Evolutionary conservation across 805 yeast species (phyloP).

Genomic region (Saturnispora serradocipensis): DNA sequence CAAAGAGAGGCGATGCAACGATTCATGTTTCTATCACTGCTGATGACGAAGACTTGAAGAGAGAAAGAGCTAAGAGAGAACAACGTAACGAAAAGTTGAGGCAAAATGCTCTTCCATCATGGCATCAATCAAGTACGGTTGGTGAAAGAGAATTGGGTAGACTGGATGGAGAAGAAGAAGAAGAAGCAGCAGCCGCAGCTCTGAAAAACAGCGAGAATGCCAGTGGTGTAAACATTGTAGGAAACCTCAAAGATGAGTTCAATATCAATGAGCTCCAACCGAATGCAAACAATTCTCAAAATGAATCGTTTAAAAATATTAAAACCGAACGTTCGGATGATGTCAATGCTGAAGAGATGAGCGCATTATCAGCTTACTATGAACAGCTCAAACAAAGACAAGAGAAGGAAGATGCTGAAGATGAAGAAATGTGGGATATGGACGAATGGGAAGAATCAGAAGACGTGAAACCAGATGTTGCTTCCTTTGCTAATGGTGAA

Average conservation of each 20-base stretch:
- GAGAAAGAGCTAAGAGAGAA: slow-evolving; percentile 57
- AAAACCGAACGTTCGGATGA: neutral
- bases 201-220: slow-evolving; percentile 11
- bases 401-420: slow-evolving; percentile 54
- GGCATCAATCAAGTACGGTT: slow-evolving; percentile 91
- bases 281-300: neutral
- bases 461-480: neutral
- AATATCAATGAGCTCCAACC: neutral
- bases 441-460: slow-evolving; percentile 3
- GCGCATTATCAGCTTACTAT: slow-evolving; percentile 65
- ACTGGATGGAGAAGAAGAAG: slow-evolving; percentile 42
- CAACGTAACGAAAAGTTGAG: slow-evolving; percentile 62
- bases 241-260: neutral
- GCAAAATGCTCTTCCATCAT: slow-evolving; percentile 92
- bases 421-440: slow-evolving; percentile 26
- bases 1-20: slow-evolving; percentile 61
- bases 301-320: neutral
- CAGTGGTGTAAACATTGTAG: neutral
- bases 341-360: slow-evolving; percentile 48
- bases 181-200: slow-evolving; percentile 5
- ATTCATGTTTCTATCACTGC: slow-evolving; percentile 86
- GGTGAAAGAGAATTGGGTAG: slow-evolving; percentile 55
- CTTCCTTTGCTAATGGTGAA: neutral
- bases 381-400: slow-evolving; percentile 67
- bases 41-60: slow-evolving; percentile 61